Percentiles rank a stretch among this genome's conserved stretches.
phyloP scores from a whole-genome alignment of 495 filamentous ascomycete genomes.

The Arthonia radiata region DNA sequence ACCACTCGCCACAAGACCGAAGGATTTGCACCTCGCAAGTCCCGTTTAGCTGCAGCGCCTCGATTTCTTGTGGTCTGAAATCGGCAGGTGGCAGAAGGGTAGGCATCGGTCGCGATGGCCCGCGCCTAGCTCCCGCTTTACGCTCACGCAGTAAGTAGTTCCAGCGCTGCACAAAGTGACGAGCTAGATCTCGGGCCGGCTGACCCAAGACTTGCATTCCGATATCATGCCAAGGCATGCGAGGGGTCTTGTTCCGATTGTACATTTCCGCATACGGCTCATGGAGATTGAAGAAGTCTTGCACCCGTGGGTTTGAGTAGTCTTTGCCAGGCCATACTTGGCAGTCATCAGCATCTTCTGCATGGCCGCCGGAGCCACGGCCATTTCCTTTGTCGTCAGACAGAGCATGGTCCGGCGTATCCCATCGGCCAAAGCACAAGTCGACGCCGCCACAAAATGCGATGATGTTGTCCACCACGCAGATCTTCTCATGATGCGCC shows the following conservation, averaged over 20 bases:
- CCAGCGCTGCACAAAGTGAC: conserved; percentile 98
- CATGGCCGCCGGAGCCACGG: too few relatives aligned
- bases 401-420: conserved; percentile 76
- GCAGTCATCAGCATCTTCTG: conserved; percentile 87
- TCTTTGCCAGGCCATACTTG: conserved; percentile 97
- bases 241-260: conserved; percentile 57
- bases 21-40: conserved; percentile 94
- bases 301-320: conserved; percentile 87
- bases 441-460: conserved; percentile 94
- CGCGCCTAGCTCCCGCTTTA: too few relatives aligned
- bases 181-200: conserved; percentile 75
- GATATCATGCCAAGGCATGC: conserved; percentile 99
- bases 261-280: conserved; percentile 99
- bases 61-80: conserved; percentile 60
- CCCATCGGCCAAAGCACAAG: conserved; percentile 93
- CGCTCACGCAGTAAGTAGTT: conserved; percentile 89
- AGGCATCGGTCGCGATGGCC: conserved; percentile 81
- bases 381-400: conserved; percentile 87
- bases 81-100: conserved; percentile 87
- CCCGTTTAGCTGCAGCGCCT: conserved; percentile 65
- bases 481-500: conserved; percentile 94
- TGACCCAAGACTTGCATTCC: conserved; percentile 96
- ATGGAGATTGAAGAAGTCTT: conserved; percentile 81
- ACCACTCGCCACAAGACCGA: conserved; percentile 76
- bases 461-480: conserved; percentile 84